Base-by-base conservation (phyloP, 1,284 basidiomycete species). In the Phylloboletellus chloephorus region DNA sequence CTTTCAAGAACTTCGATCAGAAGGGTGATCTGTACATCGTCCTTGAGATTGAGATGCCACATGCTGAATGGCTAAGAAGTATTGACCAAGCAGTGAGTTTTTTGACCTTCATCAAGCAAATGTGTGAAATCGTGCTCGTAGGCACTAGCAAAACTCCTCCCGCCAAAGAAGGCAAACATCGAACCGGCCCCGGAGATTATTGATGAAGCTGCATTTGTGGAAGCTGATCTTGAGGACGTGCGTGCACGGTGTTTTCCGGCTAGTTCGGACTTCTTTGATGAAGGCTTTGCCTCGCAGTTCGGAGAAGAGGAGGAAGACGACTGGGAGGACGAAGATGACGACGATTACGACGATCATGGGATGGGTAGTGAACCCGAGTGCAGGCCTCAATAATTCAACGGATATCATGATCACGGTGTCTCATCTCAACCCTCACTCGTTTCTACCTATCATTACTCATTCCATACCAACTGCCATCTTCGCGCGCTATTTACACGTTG, bases 11-110 rank as follows among this genome's bases (percentile, higher is more conserved):
- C 19, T 67, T 76, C 15, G 75, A 81, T 42, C 66, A 73, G 48
- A 85, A 79, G 58, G 93, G 93, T 9, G 83, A 94, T 58, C 67
- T 96, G 36, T 89, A 82, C 50, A 71, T 95, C 39, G 74, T 82
- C 44, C 76, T 95, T 43, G 75, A 82, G 39, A 74, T 96, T 40
- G 90, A 94, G 65, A 92, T 92, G 86, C 88, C 90, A 7, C 69
- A 73, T 44, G 68, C 74, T 37, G 66, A 75, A 30, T 91, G 88
- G 87, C 58, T 88, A 22, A 69, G 65, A 46, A 69, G 66, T 3
- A 65, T 82, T 24, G 78, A 88, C 55, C 58, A 57, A 26, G 64
- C 71, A 60, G 86, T 86, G 53, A 41, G 64, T 54, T 9, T 34
- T 44, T 26, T 24, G 33, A 13, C n/a, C 30, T 46, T 23, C 34